Conservation (phyloP, 345 rosid species). For the Eucalyptus tenuipes region DNA sequence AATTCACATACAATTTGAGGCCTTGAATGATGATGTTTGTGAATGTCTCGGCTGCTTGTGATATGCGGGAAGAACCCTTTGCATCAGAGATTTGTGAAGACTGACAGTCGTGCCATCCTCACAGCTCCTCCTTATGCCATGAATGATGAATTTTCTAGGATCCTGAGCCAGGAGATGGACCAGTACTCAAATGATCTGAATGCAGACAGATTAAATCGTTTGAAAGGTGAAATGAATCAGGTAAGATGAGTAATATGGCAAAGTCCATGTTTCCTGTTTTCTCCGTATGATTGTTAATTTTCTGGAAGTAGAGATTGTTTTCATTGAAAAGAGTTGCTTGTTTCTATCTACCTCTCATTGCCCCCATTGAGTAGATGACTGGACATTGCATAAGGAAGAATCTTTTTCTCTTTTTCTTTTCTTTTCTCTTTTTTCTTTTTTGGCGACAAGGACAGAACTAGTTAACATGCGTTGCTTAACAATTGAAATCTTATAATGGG, state of each 20-base stretch:
- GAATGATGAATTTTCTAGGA: conserved; percentile 46
- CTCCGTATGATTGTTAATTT: neutral
- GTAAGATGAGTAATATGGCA: neutral
- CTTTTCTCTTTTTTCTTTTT: neutral
- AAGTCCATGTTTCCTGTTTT: neutral
- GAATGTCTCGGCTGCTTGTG: neutral
- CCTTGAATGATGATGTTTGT: neutral
- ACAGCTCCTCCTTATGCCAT: conserved; percentile 37
- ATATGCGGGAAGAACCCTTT: conserved; percentile 30
- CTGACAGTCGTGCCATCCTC: conserved; percentile 17
- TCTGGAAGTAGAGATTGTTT: neutral
- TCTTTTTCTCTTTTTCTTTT: neutral
- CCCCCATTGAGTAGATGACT: neutral
- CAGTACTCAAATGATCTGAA: conserved; percentile 22
- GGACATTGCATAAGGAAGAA: neutral
- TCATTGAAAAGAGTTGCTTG: neutral
- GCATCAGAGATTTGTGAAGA: conserved; percentile 20
- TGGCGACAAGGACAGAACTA: neutral
- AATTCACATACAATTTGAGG: neutral
- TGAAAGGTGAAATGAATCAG: conserved; percentile 44
- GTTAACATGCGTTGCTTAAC: neutral
- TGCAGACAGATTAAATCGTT: conserved; percentile 28
- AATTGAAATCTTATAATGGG: neutral
- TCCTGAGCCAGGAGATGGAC: conserved; percentile 35
- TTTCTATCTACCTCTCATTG: neutral